Percentiles rank a stretch among this genome's conserved stretches.
These are phyloP conservation scores for Agaricus blazei DNA, from an alignment of 768 basidiomycete genomes.

Conservation along the genomic window DNA sequence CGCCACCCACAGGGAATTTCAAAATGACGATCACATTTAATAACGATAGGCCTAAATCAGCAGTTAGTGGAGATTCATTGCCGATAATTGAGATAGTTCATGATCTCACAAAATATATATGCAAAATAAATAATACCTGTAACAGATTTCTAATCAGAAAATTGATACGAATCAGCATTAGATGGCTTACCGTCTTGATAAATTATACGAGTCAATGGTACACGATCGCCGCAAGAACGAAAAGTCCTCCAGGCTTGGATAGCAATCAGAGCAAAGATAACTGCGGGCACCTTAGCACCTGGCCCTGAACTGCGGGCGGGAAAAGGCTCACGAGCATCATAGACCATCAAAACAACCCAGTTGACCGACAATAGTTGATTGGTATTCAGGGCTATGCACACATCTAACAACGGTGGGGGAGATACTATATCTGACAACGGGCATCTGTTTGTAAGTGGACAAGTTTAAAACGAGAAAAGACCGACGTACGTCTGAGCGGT, in stretches of 20 bases:
- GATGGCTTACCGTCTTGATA: constrained; percentile 7
- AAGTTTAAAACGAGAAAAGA: neutral
- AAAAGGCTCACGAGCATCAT: constrained; percentile 2
- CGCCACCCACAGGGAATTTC: constrained; percentile 2
- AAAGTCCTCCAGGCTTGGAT: constrained; percentile 4
- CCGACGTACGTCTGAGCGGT: neutral
- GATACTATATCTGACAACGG: neutral
- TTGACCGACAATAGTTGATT: neutral
- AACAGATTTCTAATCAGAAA: neutral
- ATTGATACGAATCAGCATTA: neutral
- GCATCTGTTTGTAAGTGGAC: neutral
- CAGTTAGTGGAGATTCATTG: neutral
- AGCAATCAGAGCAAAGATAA: neutral
- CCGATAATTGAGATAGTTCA: neutral
- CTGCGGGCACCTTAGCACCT: neutral
- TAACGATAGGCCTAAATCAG: constrained; percentile 5
- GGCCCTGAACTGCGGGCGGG: neutral
- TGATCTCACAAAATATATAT: constrained; percentile 7
- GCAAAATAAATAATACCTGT: constrained; percentile 12
- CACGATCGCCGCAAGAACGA: neutral
- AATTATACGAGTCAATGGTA: constrained; percentile 5
- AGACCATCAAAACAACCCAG: constrained; percentile 6
- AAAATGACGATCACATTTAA: constrained; percentile 6
- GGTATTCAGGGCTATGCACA: neutral
- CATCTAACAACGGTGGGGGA: neutral